Evolutionary conservation across 1,139 yeast species (phyloP).

Genomic region (Blastobotrys proliferans): DNA sequence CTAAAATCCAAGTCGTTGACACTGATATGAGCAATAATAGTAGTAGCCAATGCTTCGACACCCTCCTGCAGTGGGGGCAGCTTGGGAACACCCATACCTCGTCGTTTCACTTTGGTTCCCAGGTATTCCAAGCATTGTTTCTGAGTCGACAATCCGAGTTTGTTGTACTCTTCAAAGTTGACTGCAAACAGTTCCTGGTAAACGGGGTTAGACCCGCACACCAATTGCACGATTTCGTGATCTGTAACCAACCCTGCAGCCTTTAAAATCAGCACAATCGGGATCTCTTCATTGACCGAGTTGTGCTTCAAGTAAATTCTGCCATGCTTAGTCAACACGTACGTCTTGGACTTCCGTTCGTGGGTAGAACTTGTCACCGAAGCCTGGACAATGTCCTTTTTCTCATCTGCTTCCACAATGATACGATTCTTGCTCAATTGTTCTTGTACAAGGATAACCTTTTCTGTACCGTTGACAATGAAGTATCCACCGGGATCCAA

Average conservation of each 20-base stretch:
- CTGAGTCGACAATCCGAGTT: conserved; percentile 81
- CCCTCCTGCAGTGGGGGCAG: conserved; percentile 86
- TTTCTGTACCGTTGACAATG: conserved; percentile 96
- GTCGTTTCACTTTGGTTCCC: conserved; percentile 84
- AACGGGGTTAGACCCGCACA: conserved; percentile 82
- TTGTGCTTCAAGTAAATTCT: conserved; percentile 90
- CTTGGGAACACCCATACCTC: conserved; percentile 82
- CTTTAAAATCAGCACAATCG: conserved; percentile 85
- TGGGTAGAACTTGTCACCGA: conserved; percentile 97
- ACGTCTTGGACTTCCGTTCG: conserved; percentile 95
- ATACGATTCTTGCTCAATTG: conserved; percentile 96
- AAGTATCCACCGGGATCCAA: conserved; percentile 98
- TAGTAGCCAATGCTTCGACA: conserved; percentile 93
- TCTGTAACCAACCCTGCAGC: conserved; percentile 96
- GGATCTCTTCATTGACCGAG: conserved; percentile 91
- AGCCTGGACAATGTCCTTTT: conserved; percentile 92
- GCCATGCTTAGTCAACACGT: conserved; percentile 87
- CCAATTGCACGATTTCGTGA: conserved; percentile 86
- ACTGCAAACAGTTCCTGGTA: conserved; percentile 91
- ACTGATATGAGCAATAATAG: conserved; percentile 91
- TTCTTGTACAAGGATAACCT: conserved; percentile 94
- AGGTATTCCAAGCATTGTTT: conserved; percentile 89
- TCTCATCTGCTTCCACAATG: conserved; percentile 94
- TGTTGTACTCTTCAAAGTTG: conserved; percentile 92
- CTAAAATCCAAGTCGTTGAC: conserved; percentile 84